Evolutionary conservation across 2,329 filamentous ascomycete genomes (phyloP).

Genomic region (Fusarium virguliforme): DNA sequence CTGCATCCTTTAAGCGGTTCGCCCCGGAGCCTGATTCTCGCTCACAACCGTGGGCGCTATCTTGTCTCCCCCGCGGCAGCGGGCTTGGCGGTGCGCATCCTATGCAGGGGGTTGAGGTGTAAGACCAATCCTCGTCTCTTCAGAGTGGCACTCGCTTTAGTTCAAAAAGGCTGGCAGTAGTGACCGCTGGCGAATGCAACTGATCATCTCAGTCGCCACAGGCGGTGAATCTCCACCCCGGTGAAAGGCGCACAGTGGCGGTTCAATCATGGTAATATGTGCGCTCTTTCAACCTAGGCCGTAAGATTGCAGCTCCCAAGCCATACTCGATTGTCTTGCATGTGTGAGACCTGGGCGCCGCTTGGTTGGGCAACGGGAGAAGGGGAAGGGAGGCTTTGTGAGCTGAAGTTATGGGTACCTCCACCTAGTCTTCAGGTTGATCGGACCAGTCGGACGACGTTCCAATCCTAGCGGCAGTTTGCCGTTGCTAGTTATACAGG

Average conservation of each 20-base stretch:
- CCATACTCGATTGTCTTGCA: not conserved
- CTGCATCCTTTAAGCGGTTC: not conserved
- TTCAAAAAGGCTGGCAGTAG: not conserved
- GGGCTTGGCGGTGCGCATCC: not conserved
- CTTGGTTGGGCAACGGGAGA: not conserved
- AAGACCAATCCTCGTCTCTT: not conserved
- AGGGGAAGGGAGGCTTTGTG: not conserved
- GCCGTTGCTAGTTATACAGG: not conserved
- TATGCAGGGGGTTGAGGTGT: not conserved
- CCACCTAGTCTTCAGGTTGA: not conserved
- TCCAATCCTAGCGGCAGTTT: not conserved
- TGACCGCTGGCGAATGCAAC: not conserved
- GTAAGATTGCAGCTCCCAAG: not conserved
- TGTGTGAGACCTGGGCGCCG: not conserved
- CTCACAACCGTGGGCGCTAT: not conserved
- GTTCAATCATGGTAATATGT: not conserved
- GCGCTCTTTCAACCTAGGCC: not conserved
- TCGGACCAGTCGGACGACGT: not conserved
- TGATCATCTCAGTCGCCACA: not conserved
- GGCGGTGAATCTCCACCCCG: not conserved
- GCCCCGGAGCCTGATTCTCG: constrained; percentile 11
- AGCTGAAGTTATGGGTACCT: not conserved
- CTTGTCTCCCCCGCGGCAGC: constrained; percentile 5
- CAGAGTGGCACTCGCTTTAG: not conserved
- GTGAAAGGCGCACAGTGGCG: not conserved